These are phyloP conservation scores for Gossypium mustelinum DNA, from an alignment of 345 rosid genomes.

Conservation along the genomic window DNA sequence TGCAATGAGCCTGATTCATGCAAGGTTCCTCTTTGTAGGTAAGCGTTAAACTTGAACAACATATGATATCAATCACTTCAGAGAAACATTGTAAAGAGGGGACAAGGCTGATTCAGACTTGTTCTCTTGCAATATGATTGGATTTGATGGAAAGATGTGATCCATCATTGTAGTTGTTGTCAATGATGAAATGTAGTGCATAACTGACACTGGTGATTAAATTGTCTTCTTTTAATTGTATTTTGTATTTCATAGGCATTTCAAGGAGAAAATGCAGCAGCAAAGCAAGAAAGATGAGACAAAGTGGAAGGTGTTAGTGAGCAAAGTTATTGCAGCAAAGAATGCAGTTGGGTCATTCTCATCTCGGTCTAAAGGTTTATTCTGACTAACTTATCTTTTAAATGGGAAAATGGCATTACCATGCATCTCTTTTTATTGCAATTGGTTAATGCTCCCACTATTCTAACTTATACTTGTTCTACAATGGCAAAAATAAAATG, in stretches of 20 bases:
- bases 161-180: background rate
- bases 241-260: constrained; percentile 36
- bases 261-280: constrained; percentile 62
- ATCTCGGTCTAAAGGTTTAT: constrained; percentile 28
- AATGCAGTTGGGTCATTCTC: constrained; percentile 50
- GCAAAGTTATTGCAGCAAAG: constrained; percentile 60
- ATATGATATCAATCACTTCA: background rate
- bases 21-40: constrained; percentile 88
- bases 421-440: constrained; percentile 4
- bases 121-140: background rate
- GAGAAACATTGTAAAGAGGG: background rate
- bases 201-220: no score
- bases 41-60: constrained; percentile 17
- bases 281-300: constrained; percentile 69
- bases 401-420: constrained; percentile 4
- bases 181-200: no score
- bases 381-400: constrained; percentile 10
- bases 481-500: background rate
- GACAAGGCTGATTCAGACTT: background rate
- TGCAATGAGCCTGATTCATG: constrained; percentile 66
- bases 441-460: constrained; percentile 7
- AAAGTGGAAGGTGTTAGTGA: constrained; percentile 63
- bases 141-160: background rate
- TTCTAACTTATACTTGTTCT: background rate
- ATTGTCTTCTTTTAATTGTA: no score